Evolutionary conservation across 345 rosid species (phyloP), one percentile per base, ranked within the genome.

Genomic region (Eucalyptus cladocalyx): DNA sequence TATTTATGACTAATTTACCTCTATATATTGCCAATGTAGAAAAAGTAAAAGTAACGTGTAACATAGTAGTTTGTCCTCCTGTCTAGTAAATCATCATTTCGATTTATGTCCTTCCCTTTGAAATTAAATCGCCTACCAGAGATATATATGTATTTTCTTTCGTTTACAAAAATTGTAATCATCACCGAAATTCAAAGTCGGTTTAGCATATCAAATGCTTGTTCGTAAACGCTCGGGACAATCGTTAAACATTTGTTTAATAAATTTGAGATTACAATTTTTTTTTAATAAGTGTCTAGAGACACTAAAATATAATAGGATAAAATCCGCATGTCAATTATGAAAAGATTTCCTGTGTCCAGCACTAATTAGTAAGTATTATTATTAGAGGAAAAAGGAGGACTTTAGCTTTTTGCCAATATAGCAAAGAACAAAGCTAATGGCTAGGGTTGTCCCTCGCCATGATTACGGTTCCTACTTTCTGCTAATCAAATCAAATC

Each of bases 31-130:
- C 34, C 34, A 62, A 62, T 1, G 69, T 30, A 62, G 69, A 30
- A 62, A 60, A 62, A 62, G 4, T 62, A 62, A 2, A 6, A 28
- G 17, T 30, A 0, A 62, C 30, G 15, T 62, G 69, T 62, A 30
- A 60, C 2, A 4, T 0, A 60, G 15, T 6, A 28, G 1, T 60
- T 28, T 60, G 1, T 60, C 16, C 15, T 28, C 16, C 2, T 12
- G 3, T 60, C 30, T 60, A 5, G 16, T 28, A 28, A 60, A 60
- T 28, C 16, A 60, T 28, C 69, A 62, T 6, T 62, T 62, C 1
- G 18, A 62, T 30, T 62, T 13, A 30, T 28, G 9, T 62, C 18
- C 0, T 60, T 30, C 69, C 30, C 69, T 30, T 30, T 62, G 15
- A 62, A 62, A 14, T 11, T 12, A 1, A 1, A 62, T 62, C 67